Evolutionary conservation across 2,329 filamentous ascomycete genomes (phyloP).

Genomic region (Ramularia endophylla): DNA sequence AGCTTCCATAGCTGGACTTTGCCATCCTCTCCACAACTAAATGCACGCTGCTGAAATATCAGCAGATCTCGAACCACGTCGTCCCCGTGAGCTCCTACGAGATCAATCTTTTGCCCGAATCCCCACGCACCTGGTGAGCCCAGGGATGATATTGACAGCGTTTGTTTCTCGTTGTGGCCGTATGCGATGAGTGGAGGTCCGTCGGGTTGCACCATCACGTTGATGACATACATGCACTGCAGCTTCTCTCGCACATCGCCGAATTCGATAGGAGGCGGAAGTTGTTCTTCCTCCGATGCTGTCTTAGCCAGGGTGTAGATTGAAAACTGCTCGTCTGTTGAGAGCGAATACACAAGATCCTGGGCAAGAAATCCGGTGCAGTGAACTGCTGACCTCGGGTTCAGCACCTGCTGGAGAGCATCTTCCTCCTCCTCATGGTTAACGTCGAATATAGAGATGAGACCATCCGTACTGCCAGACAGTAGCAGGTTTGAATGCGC

Average conservation of each 20-base stretch:
- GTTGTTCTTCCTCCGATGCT: slow-evolving; percentile 49
- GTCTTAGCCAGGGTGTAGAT: slow-evolving; percentile 65
- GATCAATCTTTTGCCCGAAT: slow-evolving; percentile 24
- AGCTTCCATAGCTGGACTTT: slow-evolving; percentile 39
- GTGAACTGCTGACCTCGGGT: slow-evolving; percentile 69
- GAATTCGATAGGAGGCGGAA: slow-evolving; percentile 50
- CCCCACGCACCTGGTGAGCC: slow-evolving; percentile 21
- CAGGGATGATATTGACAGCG: slow-evolving; percentile 24
- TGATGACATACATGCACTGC: slow-evolving; percentile 67
- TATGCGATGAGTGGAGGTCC: slow-evolving; percentile 26
- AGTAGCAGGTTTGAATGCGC: slow-evolving; percentile 56
- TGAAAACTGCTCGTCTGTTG: slow-evolving; percentile 71
- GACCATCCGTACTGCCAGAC: slow-evolving; percentile 72
- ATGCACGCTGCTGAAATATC: slow-evolving; percentile 30
- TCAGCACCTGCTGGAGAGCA: slow-evolving; percentile 69
- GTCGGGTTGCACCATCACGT: slow-evolving; percentile 49
- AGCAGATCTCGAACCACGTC: slow-evolving; percentile 44
- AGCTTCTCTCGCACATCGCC: slow-evolving; percentile 64
- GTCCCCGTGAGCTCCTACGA: slow-evolving; percentile 43
- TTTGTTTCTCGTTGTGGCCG: slow-evolving; percentile 26
- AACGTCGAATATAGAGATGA: slow-evolving; percentile 72
- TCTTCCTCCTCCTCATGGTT: slow-evolving; percentile 69
- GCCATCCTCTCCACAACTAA: slow-evolving; percentile 47
- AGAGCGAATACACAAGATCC: slow-evolving; percentile 63
- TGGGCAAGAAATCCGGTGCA: slow-evolving; percentile 64